These are phyloP conservation scores for Russula ochroleuca DNA, from an alignment of 768 basidiomycete species.

Conservation along the genomic window DNA sequence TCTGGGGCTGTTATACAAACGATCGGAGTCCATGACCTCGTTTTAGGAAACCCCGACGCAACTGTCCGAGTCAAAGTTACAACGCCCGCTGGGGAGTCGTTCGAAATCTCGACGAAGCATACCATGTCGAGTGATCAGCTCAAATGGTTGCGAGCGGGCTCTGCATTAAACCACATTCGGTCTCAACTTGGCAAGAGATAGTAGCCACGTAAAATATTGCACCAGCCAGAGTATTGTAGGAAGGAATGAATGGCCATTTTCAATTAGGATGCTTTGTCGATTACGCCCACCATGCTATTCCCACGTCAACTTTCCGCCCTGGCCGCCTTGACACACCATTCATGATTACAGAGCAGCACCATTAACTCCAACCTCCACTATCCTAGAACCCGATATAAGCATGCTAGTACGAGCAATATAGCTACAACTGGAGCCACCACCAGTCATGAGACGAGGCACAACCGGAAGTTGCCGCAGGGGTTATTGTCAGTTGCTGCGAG, in stretches of 20 bases:
- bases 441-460: conserved; percentile 1
- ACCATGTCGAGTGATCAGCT: conserved; percentile 90
- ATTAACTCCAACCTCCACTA: neutral
- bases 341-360: neutral
- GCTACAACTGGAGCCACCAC: neutral
- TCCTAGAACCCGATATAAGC: neutral
- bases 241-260: neutral
- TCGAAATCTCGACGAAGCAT: conserved; percentile 73
- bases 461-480: conserved; percentile 10
- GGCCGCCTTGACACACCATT: neutral
- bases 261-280: neutral
- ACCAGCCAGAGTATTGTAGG: neutral
- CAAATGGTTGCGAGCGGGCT: conserved; percentile 85
- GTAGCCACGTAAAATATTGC: neutral
- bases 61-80: conserved; percentile 57
- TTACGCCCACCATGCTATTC: neutral
- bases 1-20: conserved; percentile 83
- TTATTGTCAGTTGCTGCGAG: neutral
- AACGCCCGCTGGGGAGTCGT: conserved; percentile 54
- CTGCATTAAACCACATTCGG: conserved; percentile 86
- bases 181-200: conserved; percentile 7
- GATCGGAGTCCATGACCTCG: conserved; percentile 66
- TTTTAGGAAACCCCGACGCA: conserved; percentile 43
- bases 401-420: neutral
- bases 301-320: neutral